Percentiles rank a stretch among this genome's conserved stretches.
phyloP scores from a whole-genome alignment of 305 asterid genomes.

The Vinca major region DNA sequence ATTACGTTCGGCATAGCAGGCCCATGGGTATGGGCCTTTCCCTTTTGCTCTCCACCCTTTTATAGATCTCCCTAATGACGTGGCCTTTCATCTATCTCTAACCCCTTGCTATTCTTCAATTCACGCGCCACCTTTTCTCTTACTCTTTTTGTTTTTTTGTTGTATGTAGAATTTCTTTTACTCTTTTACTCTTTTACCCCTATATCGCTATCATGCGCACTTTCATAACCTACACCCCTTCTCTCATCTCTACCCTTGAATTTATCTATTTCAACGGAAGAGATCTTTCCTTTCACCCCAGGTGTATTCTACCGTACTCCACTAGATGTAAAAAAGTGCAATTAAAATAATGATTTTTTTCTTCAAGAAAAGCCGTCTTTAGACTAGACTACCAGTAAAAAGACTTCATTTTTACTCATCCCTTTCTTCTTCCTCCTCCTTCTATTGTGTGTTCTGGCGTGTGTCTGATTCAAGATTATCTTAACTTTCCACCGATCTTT shows the following conservation, averaged over 20 bases:
- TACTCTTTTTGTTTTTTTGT: no score
- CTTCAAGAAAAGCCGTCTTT: slow-evolving; percentile 11
- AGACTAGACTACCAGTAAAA: slow-evolving; percentile 10
- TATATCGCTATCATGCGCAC: no score
- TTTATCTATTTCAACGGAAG: slow-evolving; percentile 7
- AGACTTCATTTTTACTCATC: slow-evolving; percentile 8
- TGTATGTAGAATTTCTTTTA: no score
- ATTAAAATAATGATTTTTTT: slow-evolving; percentile 24
- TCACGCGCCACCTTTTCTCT: no score
- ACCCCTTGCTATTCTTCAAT: no score
- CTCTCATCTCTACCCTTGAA: slow-evolving; percentile 25
- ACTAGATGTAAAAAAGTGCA: slow-evolving; percentile 25
- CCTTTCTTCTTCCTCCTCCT: neutral
- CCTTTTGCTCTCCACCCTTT: no score
- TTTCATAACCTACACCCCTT: neutral
- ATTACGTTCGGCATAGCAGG: no score
- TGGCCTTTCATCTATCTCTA: no score
- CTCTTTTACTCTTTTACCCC: no score
- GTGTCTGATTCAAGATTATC: slow-evolving; percentile 5
- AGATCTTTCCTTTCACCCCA: slow-evolving; percentile 6
- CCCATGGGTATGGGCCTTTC: no score
- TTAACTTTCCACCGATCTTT: slow-evolving; percentile 28
- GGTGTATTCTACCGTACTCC: slow-evolving; percentile 31
- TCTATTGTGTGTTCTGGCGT: slow-evolving; percentile 11
- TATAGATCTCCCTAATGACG: no score